Evolutionary conservation across 1,139 yeast species (phyloP).

Genomic region (Eremothecium coryli): DNA sequence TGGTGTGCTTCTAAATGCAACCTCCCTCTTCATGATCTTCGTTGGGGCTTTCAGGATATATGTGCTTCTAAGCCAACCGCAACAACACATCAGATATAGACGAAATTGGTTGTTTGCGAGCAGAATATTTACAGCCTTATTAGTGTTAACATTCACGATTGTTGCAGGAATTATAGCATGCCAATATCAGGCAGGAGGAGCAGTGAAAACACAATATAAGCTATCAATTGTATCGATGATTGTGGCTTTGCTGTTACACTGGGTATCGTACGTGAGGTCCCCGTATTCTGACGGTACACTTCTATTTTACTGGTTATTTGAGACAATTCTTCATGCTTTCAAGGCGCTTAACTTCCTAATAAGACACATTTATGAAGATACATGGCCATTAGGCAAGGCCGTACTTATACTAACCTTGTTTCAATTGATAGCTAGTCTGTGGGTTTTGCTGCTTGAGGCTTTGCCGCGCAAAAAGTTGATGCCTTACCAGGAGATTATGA

Average conservation of each 20-base stretch:
- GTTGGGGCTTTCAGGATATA: constrained; percentile 39
- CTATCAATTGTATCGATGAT: constrained; percentile 30
- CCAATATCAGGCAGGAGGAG: constrained; percentile 12
- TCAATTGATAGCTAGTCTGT: constrained; percentile 40
- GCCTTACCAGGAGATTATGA: constrained; percentile 35
- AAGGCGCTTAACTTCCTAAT: constrained; percentile 42
- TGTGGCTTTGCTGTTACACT: constrained; percentile 51
- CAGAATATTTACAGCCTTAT: constrained; percentile 28
- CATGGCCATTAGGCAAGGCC: constrained; percentile 27
- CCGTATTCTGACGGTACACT: constrained; percentile 60
- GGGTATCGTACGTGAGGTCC: constrained; percentile 61
- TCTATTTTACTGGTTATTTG: constrained; percentile 69
- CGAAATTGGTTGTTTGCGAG: constrained; percentile 33
- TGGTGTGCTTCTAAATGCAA: constrained; percentile 49
- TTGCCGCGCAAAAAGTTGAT: constrained; percentile 38
- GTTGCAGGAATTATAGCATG: constrained; percentile 15
- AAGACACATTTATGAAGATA: constrained; percentile 35
- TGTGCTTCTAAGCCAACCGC: constrained; percentile 30
- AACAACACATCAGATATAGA: constrained; percentile 35
- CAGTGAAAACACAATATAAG: constrained; percentile 23
- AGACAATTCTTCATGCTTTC: constrained; percentile 36
- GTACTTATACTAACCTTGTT: constrained; percentile 41
- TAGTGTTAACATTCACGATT: constrained; percentile 28
- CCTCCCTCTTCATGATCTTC: constrained; percentile 45
- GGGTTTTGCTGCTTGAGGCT: constrained; percentile 49